Conservation (phyloP, 192 early-diverging fungal genomes). For the Cladochytrium replicatum region DNA sequence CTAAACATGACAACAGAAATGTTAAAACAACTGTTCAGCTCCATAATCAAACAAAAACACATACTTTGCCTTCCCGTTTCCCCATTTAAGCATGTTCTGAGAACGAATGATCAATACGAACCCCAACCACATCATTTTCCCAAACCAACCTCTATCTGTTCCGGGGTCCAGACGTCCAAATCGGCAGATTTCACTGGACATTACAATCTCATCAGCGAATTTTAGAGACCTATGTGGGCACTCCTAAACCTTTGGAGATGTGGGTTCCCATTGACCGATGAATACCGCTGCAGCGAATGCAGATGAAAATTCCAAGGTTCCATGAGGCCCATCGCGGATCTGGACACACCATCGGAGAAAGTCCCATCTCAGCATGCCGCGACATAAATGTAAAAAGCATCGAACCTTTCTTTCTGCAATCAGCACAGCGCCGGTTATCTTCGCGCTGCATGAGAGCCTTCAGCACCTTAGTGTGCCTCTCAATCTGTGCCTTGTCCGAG, state of each 20-base stretch:
- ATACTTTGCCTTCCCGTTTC: constrained; percentile 62
- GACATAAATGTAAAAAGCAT: not conserved
- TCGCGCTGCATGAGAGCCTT: constrained; percentile 58
- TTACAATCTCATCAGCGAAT: not conserved
- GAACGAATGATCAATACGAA: no score
- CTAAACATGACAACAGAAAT: constrained; percentile 14
- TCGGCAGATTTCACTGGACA: constrained; percentile 73
- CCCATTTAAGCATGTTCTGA: constrained; percentile 65
- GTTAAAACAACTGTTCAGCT: no score
- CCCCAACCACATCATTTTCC: not conserved
- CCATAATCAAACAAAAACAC: no score
- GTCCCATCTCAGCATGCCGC: no score
- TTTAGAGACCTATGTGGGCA: not conserved
- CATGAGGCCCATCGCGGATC: constrained; percentile 75
- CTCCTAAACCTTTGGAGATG: constrained; percentile 62
- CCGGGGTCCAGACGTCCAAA: constrained; percentile 69
- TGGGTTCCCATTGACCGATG: constrained; percentile 79
- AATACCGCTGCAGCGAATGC: constrained; percentile 82
- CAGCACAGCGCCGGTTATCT: constrained; percentile 67
- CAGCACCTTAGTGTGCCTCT: constrained; percentile 59
- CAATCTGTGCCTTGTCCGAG: constrained; percentile 57
- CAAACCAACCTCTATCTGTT: constrained; percentile 48
- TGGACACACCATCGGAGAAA: constrained; percentile 14
- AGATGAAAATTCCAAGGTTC: constrained; percentile 88
- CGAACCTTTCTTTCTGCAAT: constrained; percentile 69